A percentile compares a stretch with the other conserved stretches of the same genome.
These are phyloP conservation scores for Perkinsus chesapeaki DNA, from an alignment of 169 alveolate genomes.

Conservation along the genomic window DNA sequence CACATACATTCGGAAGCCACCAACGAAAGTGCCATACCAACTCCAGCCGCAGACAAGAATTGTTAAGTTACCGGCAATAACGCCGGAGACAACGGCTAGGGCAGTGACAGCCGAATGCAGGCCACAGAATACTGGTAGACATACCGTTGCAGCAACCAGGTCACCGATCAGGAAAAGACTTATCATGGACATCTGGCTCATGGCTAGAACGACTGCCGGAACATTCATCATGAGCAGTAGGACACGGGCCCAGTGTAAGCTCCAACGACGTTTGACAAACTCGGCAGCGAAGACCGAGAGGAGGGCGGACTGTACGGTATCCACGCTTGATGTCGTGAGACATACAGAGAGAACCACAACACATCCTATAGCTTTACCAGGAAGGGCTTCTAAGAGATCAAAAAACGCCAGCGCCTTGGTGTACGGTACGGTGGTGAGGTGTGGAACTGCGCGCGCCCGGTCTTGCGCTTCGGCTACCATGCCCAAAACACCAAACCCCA, in stretches of 20 bases:
- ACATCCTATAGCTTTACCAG: not conserved
- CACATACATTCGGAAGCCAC: not conserved
- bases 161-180: not conserved
- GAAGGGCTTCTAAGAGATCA: not conserved
- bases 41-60: not conserved
- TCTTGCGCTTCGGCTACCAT: not conserved
- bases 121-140: not conserved
- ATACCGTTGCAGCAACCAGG: not conserved
- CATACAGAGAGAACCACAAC: not conserved
- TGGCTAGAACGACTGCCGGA: not conserved
- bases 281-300: not conserved
- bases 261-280: not conserved
- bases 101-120: not conserved
- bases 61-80: not conserved
- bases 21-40: not conserved
- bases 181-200: not conserved
- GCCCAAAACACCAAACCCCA: not conserved
- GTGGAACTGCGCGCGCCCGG: not conserved
- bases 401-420: not conserved
- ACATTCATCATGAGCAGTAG: not conserved
- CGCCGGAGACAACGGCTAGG: not conserved
- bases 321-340: not conserved
- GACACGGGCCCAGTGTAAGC: not conserved
- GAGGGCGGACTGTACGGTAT: not conserved
- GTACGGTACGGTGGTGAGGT: not conserved